Evolutionary conservation across 2,329 filamentous ascomycete species (phyloP).

Genomic region (Aspergillus sp.): DNA sequence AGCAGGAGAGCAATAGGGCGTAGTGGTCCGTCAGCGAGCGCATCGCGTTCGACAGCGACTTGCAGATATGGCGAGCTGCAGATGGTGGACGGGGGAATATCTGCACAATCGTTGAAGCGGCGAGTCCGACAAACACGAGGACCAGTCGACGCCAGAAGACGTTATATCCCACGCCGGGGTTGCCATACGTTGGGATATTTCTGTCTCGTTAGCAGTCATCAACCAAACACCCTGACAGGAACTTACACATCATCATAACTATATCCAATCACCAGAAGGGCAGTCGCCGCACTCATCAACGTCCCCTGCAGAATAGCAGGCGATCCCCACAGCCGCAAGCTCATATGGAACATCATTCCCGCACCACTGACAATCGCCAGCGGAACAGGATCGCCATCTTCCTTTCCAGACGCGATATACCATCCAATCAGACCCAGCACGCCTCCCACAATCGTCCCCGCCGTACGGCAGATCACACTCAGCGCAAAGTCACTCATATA

Average conservation of each 20-base stretch:
- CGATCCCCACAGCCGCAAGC: slow-evolving; percentile 29
- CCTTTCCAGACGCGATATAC: slow-evolving; percentile 49
- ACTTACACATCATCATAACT: slow-evolving; percentile 41
- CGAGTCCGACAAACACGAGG: slow-evolving; percentile 43
- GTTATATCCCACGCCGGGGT: slow-evolving; percentile 44
- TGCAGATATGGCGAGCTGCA: slow-evolving; percentile 41
- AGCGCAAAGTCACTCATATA: slow-evolving; percentile 51
- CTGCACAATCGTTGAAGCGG: slow-evolving; percentile 42
- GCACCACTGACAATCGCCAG: slow-evolving; percentile 39
- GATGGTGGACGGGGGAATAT: slow-evolving; percentile 46
- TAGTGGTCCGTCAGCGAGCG: slow-evolving; percentile 46
- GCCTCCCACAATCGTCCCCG: slow-evolving; percentile 46
- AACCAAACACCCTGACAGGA: background rate
- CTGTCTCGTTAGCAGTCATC: slow-evolving; percentile 9
- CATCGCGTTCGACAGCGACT: slow-evolving; percentile 42
- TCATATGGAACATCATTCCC: slow-evolving; percentile 28
- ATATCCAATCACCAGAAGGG: slow-evolving; percentile 43
- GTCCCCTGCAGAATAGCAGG: slow-evolving; percentile 23
- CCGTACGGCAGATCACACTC: slow-evolving; percentile 37
- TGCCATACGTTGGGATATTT: slow-evolving; percentile 41
- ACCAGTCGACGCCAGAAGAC: slow-evolving; percentile 46
- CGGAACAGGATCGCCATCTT: slow-evolving; percentile 47
- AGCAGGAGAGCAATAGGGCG: slow-evolving; percentile 44
- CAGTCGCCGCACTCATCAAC: slow-evolving; percentile 42
- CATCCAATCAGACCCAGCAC: slow-evolving; percentile 44